These are phyloP conservation scores for Fusarium sambucinum DNA, from an alignment of 2,329 filamentous ascomycete species.

Conservation along the genomic window DNA sequence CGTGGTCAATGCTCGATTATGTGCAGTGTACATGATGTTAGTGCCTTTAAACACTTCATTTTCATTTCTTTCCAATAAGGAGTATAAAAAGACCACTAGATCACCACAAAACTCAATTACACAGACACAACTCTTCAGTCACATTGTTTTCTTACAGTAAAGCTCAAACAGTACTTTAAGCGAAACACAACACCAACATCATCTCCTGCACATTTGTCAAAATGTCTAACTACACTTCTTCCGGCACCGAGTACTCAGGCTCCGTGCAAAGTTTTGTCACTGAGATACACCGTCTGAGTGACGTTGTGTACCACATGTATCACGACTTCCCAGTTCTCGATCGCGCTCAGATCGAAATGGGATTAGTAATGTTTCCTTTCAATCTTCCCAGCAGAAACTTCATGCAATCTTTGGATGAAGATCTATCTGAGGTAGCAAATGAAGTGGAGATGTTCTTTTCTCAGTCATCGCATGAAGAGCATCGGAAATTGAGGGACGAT, in stretches of 20 bases:
- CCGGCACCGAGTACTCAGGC: background rate
- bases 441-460: background rate
- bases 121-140: background rate
- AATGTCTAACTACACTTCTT: background rate
- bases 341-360: background rate
- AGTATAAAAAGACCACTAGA: background rate
- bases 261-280: rapidly evolving
- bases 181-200: background rate
- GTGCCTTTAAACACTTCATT: no score
- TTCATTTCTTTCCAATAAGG: background rate
- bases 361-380: background rate
- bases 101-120: rapidly evolving
- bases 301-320: background rate
- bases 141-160: background rate
- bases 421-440: background rate
- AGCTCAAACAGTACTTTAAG: background rate
- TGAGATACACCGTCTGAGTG: rapidly evolving
- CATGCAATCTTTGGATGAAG: background rate
- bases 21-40: no score
- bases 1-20: background rate
- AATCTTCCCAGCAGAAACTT: background rate
- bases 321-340: background rate
- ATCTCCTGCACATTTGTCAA: background rate
- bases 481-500: background rate
- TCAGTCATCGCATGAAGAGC: background rate